Evolutionary conservation across 306 rosid species (phyloP), one percentile per base, ranked within the genome.

Genomic region (Acmispon strigosus): DNA sequence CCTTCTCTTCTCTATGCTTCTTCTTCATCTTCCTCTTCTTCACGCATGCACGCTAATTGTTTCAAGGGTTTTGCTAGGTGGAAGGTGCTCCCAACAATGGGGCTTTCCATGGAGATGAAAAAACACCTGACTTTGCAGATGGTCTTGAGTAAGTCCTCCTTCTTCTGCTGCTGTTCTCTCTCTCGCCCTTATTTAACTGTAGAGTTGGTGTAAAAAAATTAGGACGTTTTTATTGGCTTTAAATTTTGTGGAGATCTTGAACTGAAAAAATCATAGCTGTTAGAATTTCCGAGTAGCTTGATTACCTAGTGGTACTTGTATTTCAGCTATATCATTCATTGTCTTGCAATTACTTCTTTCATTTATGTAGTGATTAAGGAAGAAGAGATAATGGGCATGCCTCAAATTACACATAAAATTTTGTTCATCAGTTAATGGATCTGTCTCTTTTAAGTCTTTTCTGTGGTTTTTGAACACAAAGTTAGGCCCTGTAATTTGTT

Each of bases 11-110:
- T 64, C 10, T 37, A n/a, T n/a, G n/a, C n/a, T n/a, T n/a, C n/a
- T n/a, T n/a, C n/a, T n/a, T n/a, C n/a, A n/a, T 13, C 19, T 62
- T 39, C 78, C 60, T 39, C 72, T 45, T 74, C 53, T 50, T 58
- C 70, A 4, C 39, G 10, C 76, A 41, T 75, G 49, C 59, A 8
- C 56, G 12, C 49, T 74, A 41, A 76, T 73, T 76, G 12, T 18
- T 79, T 16, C 10, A 29, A 60, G 78, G 78, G 49, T 69, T 78
- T 82, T 74, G 4, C 60, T 37, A 87, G 91, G 81, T 59, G 50
- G 88, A 87, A 56, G 78, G 57, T 63, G 86, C 78, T 24, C 43
- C 67, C 14, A 75, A 59, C 65, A 82, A 88, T 56, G 86, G 78
- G 58, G 80, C 48, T 59, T 53, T 54, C 44, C 42, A 53, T 73